Base-by-base conservation (phyloP, 306 rosid species). In the Castanea sativa region DNA sequence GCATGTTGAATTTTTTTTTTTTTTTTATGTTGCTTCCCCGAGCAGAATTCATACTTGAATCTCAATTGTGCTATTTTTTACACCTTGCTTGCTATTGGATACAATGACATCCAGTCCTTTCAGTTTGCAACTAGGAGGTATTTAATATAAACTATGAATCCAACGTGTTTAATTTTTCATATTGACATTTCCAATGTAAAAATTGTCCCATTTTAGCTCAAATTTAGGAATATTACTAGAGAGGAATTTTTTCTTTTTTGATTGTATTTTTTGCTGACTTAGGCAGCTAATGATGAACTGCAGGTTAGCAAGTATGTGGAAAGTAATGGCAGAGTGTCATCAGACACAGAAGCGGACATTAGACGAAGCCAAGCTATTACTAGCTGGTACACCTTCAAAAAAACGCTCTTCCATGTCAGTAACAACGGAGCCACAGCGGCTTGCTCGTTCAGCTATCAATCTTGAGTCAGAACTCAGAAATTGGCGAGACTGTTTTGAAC, bases 231-330 rank as follows among this genome's bases (percentile, higher is more conserved):
- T 20, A 33, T 32, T 61, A 61, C 29, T 18, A 1, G 68, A 4
- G 30, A 12, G 1, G 29, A 4, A 61, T 27, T 10, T 27, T 27
- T 27, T 27, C 69, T 12, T n/a, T 13, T 61, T 5, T 29, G 13
- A 12, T 14, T 49, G 53, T 49, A 49, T 12, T 25, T 29, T 59
- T 21, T 4, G n/a, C 51, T 67, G 72, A 67, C 25, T 49, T 3
- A 19, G 51, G 12, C 38, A 45, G 8, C 18, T 30, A 67, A 18
- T 67, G 72, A 45, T 35, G 61, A 77, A 75, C 71, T 61, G 60
- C 90, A 95, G 99, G 88, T 81, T 90, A 70, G 92, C 92, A 69
- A 88, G 89, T 88, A 91, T 95, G 98, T 95, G 99, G 99, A 95
- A 89, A 83, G 96, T 89, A 82, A 95, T 93, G 98, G 96, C 93